Evolutionary conservation across 2,329 filamentous ascomycete species (phyloP), one percentile per base, ranked within the genome.

Genomic region (Neofusicoccum parvum): DNA sequence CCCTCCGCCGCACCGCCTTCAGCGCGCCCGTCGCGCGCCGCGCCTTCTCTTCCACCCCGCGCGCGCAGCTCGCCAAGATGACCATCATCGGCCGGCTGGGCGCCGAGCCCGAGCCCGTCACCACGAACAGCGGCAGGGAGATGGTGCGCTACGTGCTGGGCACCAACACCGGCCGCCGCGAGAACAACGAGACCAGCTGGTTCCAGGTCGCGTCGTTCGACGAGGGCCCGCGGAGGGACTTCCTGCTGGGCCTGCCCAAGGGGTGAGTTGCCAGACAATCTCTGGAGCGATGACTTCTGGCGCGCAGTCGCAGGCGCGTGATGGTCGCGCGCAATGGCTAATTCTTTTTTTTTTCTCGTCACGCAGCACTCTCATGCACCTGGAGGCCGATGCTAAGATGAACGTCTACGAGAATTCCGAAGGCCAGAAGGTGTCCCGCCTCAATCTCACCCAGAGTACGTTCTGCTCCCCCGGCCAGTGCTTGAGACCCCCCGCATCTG

Each of bases 41-140:
- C 80, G 80, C 88, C 74, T 97, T 97, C 86, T 92, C 88, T 82
- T 88, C 88, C 72, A 88, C 90, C 50, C 72, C 82, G 49, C 81
- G 81, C 70, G 85, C 87, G 68, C 80, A 85, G 68, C 74, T 95
- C 70, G 92, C 95, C 71, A 90, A 89, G 79, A 90, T 99, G 83
- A 90, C 88, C 73, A 83, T 99, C 78, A 86, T 97, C 71, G 95
- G 95, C 75, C 90, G 93, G 78, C 88, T 99, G 60, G 92, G 87
- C 67, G 86, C 88, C 72, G 85, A 87, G 62, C 94, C 95, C 66
- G 94, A 97, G 83, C 73, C 93, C 70, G 83, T 86, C 43, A 78
- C 87, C 66, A 92, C 91, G 54, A 85, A 86, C 72, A 89, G 82
- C 62, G 92, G 92, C 66, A 85, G 85, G 69, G 91, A 96, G 69